Evolutionary conservation across 2,329 filamentous ascomycete species (phyloP).

Genomic region (Epichloe hybrida): DNA sequence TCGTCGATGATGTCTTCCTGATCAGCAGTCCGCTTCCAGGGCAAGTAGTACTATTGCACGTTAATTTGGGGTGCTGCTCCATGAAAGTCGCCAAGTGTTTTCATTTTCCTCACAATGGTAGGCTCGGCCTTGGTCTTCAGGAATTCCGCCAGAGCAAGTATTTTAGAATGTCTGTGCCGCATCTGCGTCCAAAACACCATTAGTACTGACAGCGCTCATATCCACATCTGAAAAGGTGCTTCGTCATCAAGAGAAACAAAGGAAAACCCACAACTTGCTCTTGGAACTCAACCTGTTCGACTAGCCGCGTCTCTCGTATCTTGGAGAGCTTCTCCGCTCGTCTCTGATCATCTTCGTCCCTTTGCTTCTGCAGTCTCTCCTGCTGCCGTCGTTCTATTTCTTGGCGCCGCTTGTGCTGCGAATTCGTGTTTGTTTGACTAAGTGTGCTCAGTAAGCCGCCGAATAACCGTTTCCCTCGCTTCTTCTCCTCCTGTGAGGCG

Average conservation of each 20-base stretch:
- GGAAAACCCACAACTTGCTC: constrained; percentile 48
- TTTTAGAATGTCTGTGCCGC: constrained; percentile 57
- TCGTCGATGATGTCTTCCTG: constrained; percentile 59
- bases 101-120: constrained; percentile 45
- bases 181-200: constrained; percentile 43
- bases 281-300: constrained; percentile 63
- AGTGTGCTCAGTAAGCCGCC: constrained; percentile 68
- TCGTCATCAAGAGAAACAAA: not conserved
- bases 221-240: not conserved
- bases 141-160: constrained; percentile 58
- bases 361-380: constrained; percentile 60
- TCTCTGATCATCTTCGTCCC: constrained; percentile 54
- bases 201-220: not conserved
- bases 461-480: constrained; percentile 73
- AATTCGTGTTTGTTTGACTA: constrained; percentile 53
- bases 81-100: not conserved
- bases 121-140: constrained; percentile 61
- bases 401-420: constrained; percentile 53
- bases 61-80: not conserved
- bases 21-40: constrained; percentile 57
- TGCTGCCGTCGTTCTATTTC: constrained; percentile 76
- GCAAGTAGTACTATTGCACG: constrained; percentile 60
- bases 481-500: constrained; percentile 56
- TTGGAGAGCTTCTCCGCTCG: constrained; percentile 52
- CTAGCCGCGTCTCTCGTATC: constrained; percentile 45